phyloP scores from a whole-genome alignment of 805 yeast species.

The Cyberlindnera subsufficiens region DNA sequence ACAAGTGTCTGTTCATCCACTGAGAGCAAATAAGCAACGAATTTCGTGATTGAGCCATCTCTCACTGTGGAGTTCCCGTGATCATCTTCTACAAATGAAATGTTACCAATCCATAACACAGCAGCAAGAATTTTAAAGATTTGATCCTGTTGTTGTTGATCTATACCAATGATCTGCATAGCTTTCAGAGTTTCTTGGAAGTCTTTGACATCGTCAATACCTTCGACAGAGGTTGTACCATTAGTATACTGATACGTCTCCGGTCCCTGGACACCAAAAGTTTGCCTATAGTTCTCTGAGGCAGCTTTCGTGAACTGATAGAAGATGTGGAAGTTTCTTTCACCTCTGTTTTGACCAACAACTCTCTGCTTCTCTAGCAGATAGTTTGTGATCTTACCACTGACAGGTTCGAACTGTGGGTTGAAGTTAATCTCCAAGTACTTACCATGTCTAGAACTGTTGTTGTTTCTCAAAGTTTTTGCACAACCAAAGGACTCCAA shows the following conservation, averaged over 20 bases:
- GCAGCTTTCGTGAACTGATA: constrained; percentile 94
- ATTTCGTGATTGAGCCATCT: constrained; percentile 88
- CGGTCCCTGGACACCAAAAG: constrained; percentile 88
- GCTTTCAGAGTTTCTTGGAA: constrained; percentile 78
- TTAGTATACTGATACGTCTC: constrained; percentile 89
- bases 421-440: constrained; percentile 89
- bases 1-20: constrained; percentile 64
- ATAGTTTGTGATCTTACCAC: constrained; percentile 95
- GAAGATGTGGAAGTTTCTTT: constrained; percentile 95
- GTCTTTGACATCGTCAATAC: constrained; percentile 79
- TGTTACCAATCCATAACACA: constrained; percentile 91
- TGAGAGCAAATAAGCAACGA: constrained; percentile 86
- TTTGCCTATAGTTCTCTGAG: constrained; percentile 73
- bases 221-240: constrained; percentile 78
- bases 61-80: constrained; percentile 79
- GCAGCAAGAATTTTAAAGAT: constrained; percentile 82
- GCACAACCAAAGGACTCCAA: constrained; percentile 93
- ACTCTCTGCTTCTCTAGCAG: constrained; percentile 92
- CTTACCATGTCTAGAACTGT: constrained; percentile 89
- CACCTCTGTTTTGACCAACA: constrained; percentile 88
- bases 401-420: constrained; percentile 76
- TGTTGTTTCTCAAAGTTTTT: constrained; percentile 81
- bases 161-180: constrained; percentile 81
- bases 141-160: constrained; percentile 80
- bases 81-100: constrained; percentile 78